Evolutionary conservation across 768 basidiomycete species (phyloP).

Genomic region (Dacryopinax spathularia): DNA sequence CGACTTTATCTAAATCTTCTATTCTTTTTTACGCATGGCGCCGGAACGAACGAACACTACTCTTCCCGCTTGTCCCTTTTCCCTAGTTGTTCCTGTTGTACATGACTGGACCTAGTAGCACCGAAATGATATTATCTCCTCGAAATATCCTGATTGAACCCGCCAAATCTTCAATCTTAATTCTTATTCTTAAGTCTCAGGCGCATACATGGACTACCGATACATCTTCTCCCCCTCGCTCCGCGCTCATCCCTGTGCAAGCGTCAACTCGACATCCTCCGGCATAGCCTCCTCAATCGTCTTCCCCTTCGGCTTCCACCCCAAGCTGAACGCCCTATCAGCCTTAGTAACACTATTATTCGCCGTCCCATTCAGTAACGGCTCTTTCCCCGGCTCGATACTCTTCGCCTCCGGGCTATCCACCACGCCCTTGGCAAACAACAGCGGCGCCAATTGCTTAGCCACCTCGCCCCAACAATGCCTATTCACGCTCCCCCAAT

Average conservation of each 20-base stretch:
- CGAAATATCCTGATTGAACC: no score
- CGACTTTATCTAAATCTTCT: not conserved
- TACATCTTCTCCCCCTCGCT: not conserved
- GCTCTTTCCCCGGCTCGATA: conserved; percentile 9
- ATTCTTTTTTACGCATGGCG: not conserved
- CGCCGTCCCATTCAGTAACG: conserved; percentile 9
- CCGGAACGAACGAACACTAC: conserved; percentile 4
- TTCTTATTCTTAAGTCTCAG: no score
- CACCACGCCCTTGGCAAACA: conserved; percentile 11
- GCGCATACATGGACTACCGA: no score
- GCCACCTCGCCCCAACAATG: conserved; percentile 17
- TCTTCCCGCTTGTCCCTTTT: not conserved
- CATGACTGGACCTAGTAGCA: not conserved
- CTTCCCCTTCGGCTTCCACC: conserved; percentile 13
- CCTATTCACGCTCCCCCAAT: conserved; percentile 15
- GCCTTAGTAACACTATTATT: conserved; percentile 15
- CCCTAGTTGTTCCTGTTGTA: not conserved
- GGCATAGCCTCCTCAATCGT: conserved; percentile 9
- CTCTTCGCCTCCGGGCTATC: conserved; percentile 11
- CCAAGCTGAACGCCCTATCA: conserved; percentile 12
- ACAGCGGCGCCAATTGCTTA: conserved; percentile 9
- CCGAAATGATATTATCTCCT: not conserved
- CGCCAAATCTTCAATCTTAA: no score
- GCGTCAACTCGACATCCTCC: conserved; percentile 6
- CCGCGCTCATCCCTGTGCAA: not conserved